Percentiles rank a stretch among this genome's conserved stretches.
phyloP scores from a whole-genome alignment of 2,329 filamentous ascomycete genomes.

The Cryphonectria nitschkei region DNA sequence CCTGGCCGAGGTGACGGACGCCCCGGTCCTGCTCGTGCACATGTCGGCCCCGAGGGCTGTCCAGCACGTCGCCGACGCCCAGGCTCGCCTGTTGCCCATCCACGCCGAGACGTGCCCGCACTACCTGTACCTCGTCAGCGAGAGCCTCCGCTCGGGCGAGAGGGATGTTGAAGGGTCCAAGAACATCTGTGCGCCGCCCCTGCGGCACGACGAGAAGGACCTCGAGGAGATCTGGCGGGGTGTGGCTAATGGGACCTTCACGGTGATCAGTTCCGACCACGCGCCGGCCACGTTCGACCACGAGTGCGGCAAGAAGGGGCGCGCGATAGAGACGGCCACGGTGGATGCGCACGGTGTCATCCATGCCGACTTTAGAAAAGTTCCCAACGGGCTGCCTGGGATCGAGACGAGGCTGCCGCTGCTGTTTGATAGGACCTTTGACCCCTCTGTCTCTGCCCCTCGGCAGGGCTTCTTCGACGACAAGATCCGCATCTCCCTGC shows the following conservation, averaged over 20 bases:
- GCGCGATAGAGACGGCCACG: conserved; percentile 32
- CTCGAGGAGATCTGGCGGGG: conserved; percentile 56
- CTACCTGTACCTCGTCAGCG: conserved; percentile 59
- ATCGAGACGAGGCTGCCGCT: conserved; percentile 60
- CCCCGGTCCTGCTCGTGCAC: conserved; percentile 57
- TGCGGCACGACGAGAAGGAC: conserved; percentile 48
- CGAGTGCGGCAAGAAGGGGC: conserved; percentile 35
- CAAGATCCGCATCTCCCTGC: conserved; percentile 43
- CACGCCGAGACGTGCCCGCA: conserved; percentile 63
- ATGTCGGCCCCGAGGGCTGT: conserved; percentile 53
- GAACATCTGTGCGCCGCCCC: conserved; percentile 57
- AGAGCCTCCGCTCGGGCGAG: conserved; percentile 35
- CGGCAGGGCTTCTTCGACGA: conserved; percentile 33
- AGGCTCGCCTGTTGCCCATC: conserved; percentile 54
- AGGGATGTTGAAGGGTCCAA: conserved; percentile 54
- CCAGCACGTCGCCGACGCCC: conserved; percentile 52
- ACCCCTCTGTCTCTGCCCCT: conserved; percentile 5
- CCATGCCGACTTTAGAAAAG: conserved; percentile 50
- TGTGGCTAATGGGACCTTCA: conserved; percentile 57
- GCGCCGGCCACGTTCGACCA: conserved; percentile 54
- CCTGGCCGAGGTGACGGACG: conserved; percentile 52
- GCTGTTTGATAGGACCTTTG: conserved; percentile 38
- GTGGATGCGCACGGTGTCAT: conserved; percentile 32
- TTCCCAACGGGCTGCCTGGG: conserved; percentile 62
- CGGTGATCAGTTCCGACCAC: conserved; percentile 54